A percentile compares a stretch with the other conserved stretches of the same genome.
Evolutionary conservation across 768 basidiomycete species (phyloP).

Genomic region (Podaxis sp.): DNA sequence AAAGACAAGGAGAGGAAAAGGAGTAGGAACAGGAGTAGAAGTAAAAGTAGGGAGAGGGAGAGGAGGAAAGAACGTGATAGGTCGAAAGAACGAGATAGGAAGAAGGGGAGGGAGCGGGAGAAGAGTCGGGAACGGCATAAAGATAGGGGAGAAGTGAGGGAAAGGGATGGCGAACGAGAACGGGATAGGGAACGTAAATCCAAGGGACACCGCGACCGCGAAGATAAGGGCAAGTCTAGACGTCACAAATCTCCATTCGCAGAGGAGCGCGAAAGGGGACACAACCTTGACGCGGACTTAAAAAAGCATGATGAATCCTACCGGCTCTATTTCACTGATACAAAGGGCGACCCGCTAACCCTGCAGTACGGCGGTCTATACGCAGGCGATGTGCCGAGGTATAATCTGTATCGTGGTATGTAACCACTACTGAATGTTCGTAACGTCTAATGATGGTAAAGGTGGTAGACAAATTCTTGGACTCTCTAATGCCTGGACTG

Average conservation of each 20-base stretch:
- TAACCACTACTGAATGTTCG: slow-evolving; percentile 14
- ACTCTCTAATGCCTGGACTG: slow-evolving; percentile 48
- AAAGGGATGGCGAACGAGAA: slow-evolving; percentile 20
- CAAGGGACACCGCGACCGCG: slow-evolving; percentile 25
- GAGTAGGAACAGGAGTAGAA: slow-evolving; percentile 21
- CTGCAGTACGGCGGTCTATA: slow-evolving; percentile 67
- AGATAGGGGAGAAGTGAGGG: slow-evolving; percentile 19
- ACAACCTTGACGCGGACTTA: background rate
- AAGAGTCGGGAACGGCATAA: slow-evolving; percentile 17
- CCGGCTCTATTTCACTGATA: slow-evolving; percentile 59
- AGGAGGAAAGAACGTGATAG: slow-evolving; percentile 19
- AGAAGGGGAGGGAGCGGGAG: slow-evolving; percentile 18
- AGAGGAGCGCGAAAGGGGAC: slow-evolving; percentile 22
- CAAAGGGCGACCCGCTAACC: slow-evolving; percentile 65
- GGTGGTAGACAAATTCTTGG: slow-evolving; percentile 67
- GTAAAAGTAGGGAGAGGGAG: slow-evolving; percentile 10
- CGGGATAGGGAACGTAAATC: slow-evolving; percentile 19
- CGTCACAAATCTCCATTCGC: slow-evolving; percentile 28
- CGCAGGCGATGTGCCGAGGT: slow-evolving; percentile 64
- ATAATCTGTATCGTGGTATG: slow-evolving; percentile 60
- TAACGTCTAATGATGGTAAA: slow-evolving; percentile 53
- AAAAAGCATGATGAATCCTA: slow-evolving; percentile 24
- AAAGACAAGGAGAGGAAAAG: slow-evolving; percentile 10
- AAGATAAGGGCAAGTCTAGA: slow-evolving; percentile 23
- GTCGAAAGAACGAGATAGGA: slow-evolving; percentile 16